Base-by-base conservation (phyloP, 768 basidiomycete species). In the Lyophyllum atratum region DNA sequence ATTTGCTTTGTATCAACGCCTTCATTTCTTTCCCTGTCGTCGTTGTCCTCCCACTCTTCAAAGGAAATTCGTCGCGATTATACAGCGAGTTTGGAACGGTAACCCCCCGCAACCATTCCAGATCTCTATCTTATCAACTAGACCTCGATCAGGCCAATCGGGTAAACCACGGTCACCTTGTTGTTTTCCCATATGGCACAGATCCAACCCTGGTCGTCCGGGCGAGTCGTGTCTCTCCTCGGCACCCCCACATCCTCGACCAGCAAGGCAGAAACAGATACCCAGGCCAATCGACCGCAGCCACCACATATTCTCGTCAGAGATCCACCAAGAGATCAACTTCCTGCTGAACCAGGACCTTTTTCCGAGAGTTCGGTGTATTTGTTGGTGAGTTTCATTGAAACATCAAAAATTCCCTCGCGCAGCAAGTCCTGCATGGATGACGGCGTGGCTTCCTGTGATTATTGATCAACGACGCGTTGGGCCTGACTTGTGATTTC, bases 251-350 rank as follows among this genome's bases (percentile, higher is more conserved):
- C 39, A 40, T 40, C 39, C n/a, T 19, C n/a, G 2, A 40, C 47
- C 42, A 47, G 28, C 28, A 42, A 54, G 31, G 44, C 53, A 48
- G 50, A 56, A 47, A 51, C 43, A 31, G 33, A 55, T 19, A 39
- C 48, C 34, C 50, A 47, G 40, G 55, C 34, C 14, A 54, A 42
- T 52, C 52, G 45, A 37, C 33, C 53, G 54, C 56, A 31, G 11
- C 54, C 26, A 25, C 50, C 52, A 19, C 52, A 51, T 33, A 54
- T 68, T 43, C 48, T 70, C 22, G 70, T 74, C 31, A 65, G 71
- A 60, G 66, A 72, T 55, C 68, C 73, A 22, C 70, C 71, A 5
- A 65, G 70, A 50, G 65, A 69, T 50, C 65, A 62, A 14, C 69
- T 70, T 40, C 62, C 64, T 42, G 64, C 59, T 52, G 64, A 58